A percentile compares a stretch with the other conserved stretches of the same genome.
These are phyloP conservation scores for Pythium pyrilobum DNA, from an alignment of 352 stramenopile genomes.

Conservation along the genomic window DNA sequence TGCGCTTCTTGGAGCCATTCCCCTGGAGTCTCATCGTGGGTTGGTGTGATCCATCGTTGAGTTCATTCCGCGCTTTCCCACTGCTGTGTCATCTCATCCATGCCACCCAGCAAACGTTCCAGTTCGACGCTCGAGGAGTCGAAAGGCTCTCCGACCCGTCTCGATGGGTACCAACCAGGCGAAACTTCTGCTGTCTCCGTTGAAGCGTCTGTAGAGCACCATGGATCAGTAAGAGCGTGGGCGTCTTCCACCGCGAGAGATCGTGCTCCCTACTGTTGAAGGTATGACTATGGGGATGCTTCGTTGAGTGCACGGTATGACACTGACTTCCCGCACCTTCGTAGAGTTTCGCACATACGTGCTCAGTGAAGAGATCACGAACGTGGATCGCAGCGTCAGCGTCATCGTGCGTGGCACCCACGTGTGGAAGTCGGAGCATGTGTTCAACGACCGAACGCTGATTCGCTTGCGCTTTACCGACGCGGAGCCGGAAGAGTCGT, in stretches of 20 bases:
- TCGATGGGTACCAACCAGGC: constrained; percentile 1
- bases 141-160: constrained; percentile 4
- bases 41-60: not conserved
- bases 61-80: not conserved
- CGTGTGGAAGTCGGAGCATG: constrained; percentile 16
- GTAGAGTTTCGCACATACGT: constrained; percentile 10
- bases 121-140: constrained; percentile 1
- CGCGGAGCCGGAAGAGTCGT: constrained; percentile 1
- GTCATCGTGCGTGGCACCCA: constrained; percentile 8
- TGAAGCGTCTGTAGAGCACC: constrained; percentile 6
- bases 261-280: constrained; percentile 10
- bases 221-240: constrained; percentile 1
- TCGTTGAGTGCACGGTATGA: not conserved
- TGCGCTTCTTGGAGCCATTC: not conserved
- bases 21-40: not conserved
- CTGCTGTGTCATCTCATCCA: not conserved
- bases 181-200: not conserved
- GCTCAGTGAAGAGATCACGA: not conserved
- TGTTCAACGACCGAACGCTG: not conserved
- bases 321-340: not conserved
- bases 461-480: constrained; percentile 12
- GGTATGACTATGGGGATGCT: not conserved
- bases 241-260: not conserved
- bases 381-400: not conserved
- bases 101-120: not conserved